Evolutionary conservation across 495 filamentous ascomycete species (phyloP).

Genomic region (Podospora sp.): DNA sequence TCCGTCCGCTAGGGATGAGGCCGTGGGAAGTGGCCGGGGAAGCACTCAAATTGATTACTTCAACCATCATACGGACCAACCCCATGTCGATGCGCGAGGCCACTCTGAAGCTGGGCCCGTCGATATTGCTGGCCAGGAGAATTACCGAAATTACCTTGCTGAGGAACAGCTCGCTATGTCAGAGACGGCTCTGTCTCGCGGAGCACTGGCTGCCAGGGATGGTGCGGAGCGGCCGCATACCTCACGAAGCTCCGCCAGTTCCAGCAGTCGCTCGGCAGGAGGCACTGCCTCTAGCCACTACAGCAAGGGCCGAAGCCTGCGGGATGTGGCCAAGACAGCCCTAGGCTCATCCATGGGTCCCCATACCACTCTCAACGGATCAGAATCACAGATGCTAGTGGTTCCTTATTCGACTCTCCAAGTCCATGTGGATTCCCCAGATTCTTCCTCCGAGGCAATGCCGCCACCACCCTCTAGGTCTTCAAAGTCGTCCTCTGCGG

Average conservation of each 20-base stretch:
- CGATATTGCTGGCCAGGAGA: background rate
- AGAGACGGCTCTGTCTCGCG: background rate
- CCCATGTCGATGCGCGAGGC: slow-evolving; percentile 12
- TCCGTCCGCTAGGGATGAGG: slow-evolving; percentile 20
- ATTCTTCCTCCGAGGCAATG: background rate
- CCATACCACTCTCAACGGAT: background rate
- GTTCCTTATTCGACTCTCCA: background rate
- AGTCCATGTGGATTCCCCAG: background rate
- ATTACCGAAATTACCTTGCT: background rate
- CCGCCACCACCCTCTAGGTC: background rate
- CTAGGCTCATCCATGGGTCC: slow-evolving; percentile 26
- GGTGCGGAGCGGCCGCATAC: slow-evolving; percentile 22
- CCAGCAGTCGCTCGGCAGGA: slow-evolving; percentile 22
- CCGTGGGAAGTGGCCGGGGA: background rate
- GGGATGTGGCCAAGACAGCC: slow-evolving; percentile 32
- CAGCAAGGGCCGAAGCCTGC: slow-evolving; percentile 32
- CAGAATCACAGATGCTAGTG: slow-evolving; percentile 3
- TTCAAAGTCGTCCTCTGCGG: background rate
- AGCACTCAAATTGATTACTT: slow-evolving; percentile 31
- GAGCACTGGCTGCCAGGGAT: background rate
- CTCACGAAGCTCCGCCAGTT: slow-evolving; percentile 26
- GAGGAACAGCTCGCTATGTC: background rate
- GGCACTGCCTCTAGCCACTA: slow-evolving; percentile 21
- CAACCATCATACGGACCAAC: slow-evolving; percentile 27
- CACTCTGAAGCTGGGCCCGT: background rate